A percentile compares a stretch with the other conserved stretches of the same genome.
These are phyloP conservation scores for Aspergillus brasiliensis DNA, from an alignment of 2,329 filamentous ascomycete species.

Conservation along the genomic window DNA sequence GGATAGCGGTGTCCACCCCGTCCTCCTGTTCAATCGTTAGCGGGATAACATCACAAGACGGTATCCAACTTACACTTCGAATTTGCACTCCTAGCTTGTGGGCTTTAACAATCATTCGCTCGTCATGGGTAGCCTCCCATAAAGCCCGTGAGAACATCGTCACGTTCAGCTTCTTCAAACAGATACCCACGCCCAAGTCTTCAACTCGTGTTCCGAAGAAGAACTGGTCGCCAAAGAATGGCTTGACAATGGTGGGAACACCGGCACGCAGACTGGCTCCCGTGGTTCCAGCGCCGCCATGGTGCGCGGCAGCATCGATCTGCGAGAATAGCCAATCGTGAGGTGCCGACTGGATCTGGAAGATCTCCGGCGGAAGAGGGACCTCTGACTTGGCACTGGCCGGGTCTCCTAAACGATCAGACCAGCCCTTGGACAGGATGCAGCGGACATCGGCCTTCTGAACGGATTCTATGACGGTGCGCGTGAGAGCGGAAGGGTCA, in stretches of 20 bases:
- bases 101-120: slow-evolving; percentile 89
- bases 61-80: slow-evolving; percentile 64
- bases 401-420: slow-evolving; percentile 71
- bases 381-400: slow-evolving; percentile 64
- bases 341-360: slow-evolving; percentile 84
- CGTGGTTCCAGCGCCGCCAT: slow-evolving; percentile 92
- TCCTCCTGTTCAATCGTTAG: slow-evolving; percentile 65
- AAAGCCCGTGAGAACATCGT: slow-evolving; percentile 80
- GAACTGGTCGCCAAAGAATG: slow-evolving; percentile 97
- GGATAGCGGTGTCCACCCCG: slow-evolving; percentile 86
- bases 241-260: slow-evolving; percentile 89
- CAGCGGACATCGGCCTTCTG: slow-evolving; percentile 89
- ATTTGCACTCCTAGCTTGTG: slow-evolving; percentile 81
- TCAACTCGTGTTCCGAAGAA: slow-evolving; percentile 91
- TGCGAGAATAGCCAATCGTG: slow-evolving; percentile 97
- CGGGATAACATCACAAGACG: slow-evolving; percentile 1
- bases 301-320: slow-evolving; percentile 91
- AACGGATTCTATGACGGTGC: slow-evolving; percentile 91
- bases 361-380: slow-evolving; percentile 75
- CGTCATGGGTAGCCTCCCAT: slow-evolving; percentile 87
- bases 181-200: slow-evolving; percentile 88
- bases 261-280: slow-evolving; percentile 89
- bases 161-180: slow-evolving; percentile 86
- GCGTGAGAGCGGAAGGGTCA: slow-evolving; percentile 83
- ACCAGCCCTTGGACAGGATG: slow-evolving; percentile 96